These are phyloP conservation scores for Tulasnella sp. DNA, from an alignment of 768 basidiomycete species.

Conservation along the genomic window DNA sequence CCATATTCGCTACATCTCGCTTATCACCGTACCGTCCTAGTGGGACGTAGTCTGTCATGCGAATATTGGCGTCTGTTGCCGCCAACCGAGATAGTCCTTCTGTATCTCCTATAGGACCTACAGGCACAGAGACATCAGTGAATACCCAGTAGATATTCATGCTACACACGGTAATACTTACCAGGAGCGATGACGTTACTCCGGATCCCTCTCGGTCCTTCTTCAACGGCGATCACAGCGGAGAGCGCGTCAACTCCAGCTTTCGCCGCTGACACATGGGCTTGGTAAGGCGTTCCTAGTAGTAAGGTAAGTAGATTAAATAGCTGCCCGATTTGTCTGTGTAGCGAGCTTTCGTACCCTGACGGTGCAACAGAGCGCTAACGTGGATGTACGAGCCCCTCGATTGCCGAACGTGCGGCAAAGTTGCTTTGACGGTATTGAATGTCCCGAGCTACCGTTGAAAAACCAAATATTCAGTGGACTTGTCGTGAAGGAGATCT, in stretches of 20 bases:
- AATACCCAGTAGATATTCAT: no score
- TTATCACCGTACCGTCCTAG: conserved; percentile 20
- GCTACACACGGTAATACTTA: background rate
- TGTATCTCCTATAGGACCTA: conserved; percentile 61
- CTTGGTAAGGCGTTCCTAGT: conserved; percentile 71
- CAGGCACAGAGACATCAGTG: background rate
- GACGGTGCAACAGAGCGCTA: conserved; percentile 80
- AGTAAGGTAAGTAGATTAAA: background rate
- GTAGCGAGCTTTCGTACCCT: conserved; percentile 33
- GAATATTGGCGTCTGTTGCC: conserved; percentile 17
- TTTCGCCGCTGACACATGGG: conserved; percentile 90
- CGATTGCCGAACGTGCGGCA: conserved; percentile 55
- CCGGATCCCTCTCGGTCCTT: conserved; percentile 88
- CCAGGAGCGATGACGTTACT: conserved; percentile 76
- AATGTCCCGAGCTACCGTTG: conserved; percentile 67
- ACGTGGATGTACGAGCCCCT: conserved; percentile 83
- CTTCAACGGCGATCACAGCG: conserved; percentile 78
- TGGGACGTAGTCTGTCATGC: conserved; percentile 16
- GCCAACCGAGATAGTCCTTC: conserved; percentile 38
- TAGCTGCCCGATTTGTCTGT: background rate
- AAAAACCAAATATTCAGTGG: background rate
- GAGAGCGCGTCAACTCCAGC: conserved; percentile 87
- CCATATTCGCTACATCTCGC: conserved; percentile 31
- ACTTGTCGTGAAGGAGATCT: background rate
- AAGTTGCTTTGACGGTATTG: conserved; percentile 89